Evolutionary conservation across 1,139 yeast genomes (phyloP).

Genomic region (Kodamaea derodonti): DNA sequence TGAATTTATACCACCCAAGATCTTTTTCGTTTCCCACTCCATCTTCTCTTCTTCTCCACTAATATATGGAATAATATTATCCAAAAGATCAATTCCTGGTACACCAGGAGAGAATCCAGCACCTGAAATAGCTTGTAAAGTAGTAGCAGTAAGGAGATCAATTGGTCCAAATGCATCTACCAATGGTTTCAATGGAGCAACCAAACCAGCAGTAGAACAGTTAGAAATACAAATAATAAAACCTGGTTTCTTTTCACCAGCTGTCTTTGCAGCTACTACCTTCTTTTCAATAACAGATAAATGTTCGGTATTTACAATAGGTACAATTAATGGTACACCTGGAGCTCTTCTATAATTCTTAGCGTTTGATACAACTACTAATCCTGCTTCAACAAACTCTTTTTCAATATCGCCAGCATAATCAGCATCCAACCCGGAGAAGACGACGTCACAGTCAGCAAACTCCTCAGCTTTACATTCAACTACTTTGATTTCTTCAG

Average conservation of each 20-base stretch:
- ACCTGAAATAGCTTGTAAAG: constrained; percentile 96
- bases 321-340: constrained; percentile 90
- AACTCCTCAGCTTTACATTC: constrained; percentile 75
- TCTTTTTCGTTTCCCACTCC: constrained; percentile 97
- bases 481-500: constrained; percentile 58
- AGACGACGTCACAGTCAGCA: constrained; percentile 87
- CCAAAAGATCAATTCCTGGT: constrained; percentile 89
- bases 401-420: constrained; percentile 91
- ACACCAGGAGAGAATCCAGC: constrained; percentile 99
- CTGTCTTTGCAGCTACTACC: constrained; percentile 49
- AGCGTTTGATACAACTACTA: constrained; percentile 88
- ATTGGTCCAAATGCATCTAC: constrained; percentile 88
- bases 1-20: constrained; percentile 60
- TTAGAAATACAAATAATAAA: constrained; percentile 92
- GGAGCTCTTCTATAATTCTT: constrained; percentile 89
- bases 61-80: constrained; percentile 90
- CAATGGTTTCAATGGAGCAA: constrained; percentile 92
- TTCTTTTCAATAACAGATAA: constrained; percentile 67
- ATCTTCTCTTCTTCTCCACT: constrained; percentile 98
- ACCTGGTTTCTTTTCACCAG: constrained; percentile 62
- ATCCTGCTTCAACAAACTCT: constrained; percentile 76
- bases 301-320: constrained; percentile 95
- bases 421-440: constrained; percentile 92
- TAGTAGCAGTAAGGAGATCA: constrained; percentile 81
- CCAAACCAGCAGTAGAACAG: constrained; percentile 97